phyloP scores from a whole-genome alignment of 768 basidiomycete genomes.

The Tephrocybe sp. region DNA sequence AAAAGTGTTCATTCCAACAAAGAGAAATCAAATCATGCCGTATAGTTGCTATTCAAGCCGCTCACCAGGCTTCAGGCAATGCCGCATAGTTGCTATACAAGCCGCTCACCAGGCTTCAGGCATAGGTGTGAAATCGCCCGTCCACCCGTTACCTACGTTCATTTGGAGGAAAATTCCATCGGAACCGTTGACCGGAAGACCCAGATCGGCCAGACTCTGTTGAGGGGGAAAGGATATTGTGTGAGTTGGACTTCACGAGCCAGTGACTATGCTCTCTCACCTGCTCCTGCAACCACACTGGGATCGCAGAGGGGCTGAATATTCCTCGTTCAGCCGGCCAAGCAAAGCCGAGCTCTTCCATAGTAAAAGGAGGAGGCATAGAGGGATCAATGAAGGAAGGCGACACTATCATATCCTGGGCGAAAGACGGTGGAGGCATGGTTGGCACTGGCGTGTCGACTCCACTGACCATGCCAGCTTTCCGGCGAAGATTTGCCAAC shows the following conservation, averaged over 20 bases:
- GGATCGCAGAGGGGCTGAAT: slow-evolving; percentile 79
- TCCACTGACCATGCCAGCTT: slow-evolving; percentile 65
- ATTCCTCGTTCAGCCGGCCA: slow-evolving; percentile 65
- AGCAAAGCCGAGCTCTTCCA: slow-evolving; percentile 81
- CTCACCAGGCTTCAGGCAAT: slow-evolving; percentile 82
- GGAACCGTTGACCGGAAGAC: slow-evolving; percentile 86
- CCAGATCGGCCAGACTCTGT: slow-evolving; percentile 85
- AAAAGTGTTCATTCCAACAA: background rate
- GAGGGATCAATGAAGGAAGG: slow-evolving; percentile 54
- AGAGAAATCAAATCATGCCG: background rate
- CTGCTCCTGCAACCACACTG: slow-evolving; percentile 91
- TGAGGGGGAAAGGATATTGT: background rate
- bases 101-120: slow-evolving; percentile 76
- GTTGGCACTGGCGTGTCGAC: slow-evolving; percentile 45
- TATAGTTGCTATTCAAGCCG: background rate
- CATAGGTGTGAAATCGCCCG: slow-evolving; percentile 69
- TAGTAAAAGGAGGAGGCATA: slow-evolving; percentile 65
- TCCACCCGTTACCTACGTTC: slow-evolving; percentile 70
- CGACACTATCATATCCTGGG: slow-evolving; percentile 60
- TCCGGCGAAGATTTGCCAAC: slow-evolving; percentile 88
- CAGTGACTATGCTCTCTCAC: slow-evolving; percentile 40
- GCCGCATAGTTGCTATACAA: background rate
- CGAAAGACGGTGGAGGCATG: slow-evolving; percentile 49
- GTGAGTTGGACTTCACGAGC: background rate
- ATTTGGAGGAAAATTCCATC: slow-evolving; percentile 87